A percentile compares a stretch with the other conserved stretches of the same genome.
Conservation (phyloP, 305 asterid species). For the Fraxinus ornus region DNA sequence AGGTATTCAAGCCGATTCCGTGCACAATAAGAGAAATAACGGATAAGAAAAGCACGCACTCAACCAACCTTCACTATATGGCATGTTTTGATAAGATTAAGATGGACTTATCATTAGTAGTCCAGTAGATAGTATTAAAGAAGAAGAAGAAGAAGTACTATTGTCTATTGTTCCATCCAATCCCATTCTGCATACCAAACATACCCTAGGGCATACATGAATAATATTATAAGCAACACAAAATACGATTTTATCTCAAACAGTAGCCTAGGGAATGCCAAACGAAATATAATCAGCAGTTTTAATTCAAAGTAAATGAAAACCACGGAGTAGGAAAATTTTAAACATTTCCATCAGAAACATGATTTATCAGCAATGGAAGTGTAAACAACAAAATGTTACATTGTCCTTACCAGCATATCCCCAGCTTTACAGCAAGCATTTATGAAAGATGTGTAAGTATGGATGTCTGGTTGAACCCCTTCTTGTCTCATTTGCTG, state of each 20-base stretch:
- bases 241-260: neutral
- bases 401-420: constrained; percentile 58
- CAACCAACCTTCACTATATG: neutral
- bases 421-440: constrained; percentile 99
- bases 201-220: neutral
- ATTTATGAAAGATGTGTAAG: constrained; percentile 87
- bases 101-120: neutral
- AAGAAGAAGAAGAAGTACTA: neutral
- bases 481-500: constrained; percentile 96
- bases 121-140: neutral
- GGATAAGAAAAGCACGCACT: neutral
- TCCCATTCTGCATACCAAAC: neutral
- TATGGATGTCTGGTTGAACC: constrained; percentile 92
- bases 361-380: neutral
- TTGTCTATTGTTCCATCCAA: neutral
- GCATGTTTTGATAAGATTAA: neutral
- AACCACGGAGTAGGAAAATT: neutral
- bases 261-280: neutral
- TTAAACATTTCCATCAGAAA: neutral
- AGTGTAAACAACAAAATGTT: neutral
- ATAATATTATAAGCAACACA: neutral
- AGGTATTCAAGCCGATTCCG: neutral
- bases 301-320: neutral
- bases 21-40: neutral
- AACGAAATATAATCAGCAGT: neutral